These are phyloP conservation scores for Diutina neorugosa DNA, from an alignment of 1,139 yeast genomes.

Conservation along the genomic window DNA sequence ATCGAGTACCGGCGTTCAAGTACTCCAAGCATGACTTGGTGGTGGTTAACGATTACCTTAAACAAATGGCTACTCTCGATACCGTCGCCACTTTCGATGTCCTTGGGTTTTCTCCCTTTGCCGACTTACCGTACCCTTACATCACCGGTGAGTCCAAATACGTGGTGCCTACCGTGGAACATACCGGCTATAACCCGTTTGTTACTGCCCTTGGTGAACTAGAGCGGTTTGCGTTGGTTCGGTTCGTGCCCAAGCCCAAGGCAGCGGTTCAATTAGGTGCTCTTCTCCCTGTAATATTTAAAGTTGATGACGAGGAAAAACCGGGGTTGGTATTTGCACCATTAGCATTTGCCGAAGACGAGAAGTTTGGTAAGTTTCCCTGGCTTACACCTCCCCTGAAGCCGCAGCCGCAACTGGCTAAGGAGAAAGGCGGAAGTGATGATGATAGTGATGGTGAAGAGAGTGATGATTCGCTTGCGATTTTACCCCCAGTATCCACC, in stretches of 20 bases:
- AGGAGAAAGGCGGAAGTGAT: background rate
- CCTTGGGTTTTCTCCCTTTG: background rate
- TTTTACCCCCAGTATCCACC: background rate
- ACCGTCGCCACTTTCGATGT: background rate
- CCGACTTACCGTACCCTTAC: background rate
- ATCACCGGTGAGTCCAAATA: background rate
- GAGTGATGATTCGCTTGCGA: background rate
- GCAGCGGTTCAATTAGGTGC: background rate
- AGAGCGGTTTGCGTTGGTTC: background rate
- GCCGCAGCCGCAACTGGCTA: background rate
- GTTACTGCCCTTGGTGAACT: background rate
- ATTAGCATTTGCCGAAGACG: background rate
- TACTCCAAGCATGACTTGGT: constrained; percentile 46
- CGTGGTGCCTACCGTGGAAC: background rate
- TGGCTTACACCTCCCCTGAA: background rate
- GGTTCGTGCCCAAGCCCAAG: background rate
- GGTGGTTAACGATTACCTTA: constrained; percentile 10
- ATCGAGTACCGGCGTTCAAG: constrained; percentile 36
- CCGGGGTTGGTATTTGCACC: background rate
- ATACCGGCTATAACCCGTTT: background rate
- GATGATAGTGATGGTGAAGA: background rate
- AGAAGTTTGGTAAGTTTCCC: constrained; percentile 2
- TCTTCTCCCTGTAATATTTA: background rate
- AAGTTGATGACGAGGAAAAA: background rate
- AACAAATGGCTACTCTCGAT: constrained; percentile 6